Conservation (phyloP, 2,329 filamentous ascomycete species). For the Stagonosporopsis cucurbitacearum region DNA sequence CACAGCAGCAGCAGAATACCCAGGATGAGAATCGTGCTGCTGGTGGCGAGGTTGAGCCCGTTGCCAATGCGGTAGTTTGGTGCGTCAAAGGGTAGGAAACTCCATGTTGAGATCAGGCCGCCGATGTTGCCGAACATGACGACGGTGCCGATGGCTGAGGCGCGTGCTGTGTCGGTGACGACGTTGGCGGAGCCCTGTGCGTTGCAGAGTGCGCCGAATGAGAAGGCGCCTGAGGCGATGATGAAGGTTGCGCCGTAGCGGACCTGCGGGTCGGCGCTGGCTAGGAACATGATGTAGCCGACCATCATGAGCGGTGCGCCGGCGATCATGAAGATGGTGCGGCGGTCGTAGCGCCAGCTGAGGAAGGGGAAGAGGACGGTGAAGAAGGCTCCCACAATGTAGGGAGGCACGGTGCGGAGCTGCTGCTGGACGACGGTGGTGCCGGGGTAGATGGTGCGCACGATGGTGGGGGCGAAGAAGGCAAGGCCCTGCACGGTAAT, state of each 20-base stretch:
- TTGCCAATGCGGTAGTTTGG: constrained; percentile 75
- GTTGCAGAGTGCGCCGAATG: constrained; percentile 69
- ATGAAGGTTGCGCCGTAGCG: constrained; percentile 76
- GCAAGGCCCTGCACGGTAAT: constrained; percentile 74
- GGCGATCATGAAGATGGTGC: constrained; percentile 66
- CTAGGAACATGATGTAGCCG: constrained; percentile 74
- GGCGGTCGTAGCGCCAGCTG: constrained; percentile 65
- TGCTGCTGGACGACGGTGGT: constrained; percentile 67
- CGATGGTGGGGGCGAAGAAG: constrained; percentile 75
- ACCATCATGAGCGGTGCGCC: constrained; percentile 69
- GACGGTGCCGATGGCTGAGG: constrained; percentile 69
- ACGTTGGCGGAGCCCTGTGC: constrained; percentile 74
- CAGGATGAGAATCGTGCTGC: constrained; percentile 62
- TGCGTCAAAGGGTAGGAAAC: constrained; percentile 66
- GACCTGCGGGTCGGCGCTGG: constrained; percentile 55
- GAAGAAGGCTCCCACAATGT: constrained; percentile 72
- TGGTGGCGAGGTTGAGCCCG: constrained; percentile 70
- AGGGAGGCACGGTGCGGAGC: constrained; percentile 73
- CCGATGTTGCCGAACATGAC: constrained; percentile 79
- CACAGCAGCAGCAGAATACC: constrained; percentile 60
- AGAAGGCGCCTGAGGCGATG: constrained; percentile 68
- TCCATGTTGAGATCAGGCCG: constrained; percentile 70
- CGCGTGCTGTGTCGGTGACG: constrained; percentile 72
- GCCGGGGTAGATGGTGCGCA: constrained; percentile 69
- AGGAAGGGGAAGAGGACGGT: constrained; percentile 67